A percentile compares a stretch with the other conserved stretches of the same genome.
Conservation (phyloP, 768 basidiomycete genomes). For the Suillus alpinus region DNA sequence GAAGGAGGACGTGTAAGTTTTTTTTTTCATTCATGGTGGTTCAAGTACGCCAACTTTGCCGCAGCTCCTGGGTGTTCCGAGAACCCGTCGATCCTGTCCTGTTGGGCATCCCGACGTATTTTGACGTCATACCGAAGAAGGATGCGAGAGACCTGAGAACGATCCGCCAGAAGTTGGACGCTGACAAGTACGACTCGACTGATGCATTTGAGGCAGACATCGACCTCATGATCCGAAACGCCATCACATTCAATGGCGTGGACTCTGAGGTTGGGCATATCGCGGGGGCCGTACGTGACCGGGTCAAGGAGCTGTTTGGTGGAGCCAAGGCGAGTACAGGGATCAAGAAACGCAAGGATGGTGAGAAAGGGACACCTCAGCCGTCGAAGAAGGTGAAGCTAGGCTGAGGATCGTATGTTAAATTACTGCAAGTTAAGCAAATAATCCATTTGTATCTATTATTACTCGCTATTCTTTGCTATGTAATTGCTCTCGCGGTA, state of each 20-base stretch:
- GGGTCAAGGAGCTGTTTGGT: constrained; percentile 51
- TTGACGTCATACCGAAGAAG: constrained; percentile 78
- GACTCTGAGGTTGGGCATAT: constrained; percentile 76
- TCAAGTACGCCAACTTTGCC: not conserved
- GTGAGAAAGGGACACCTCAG: constrained; percentile 60
- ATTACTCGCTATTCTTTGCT: constrained; percentile 31
- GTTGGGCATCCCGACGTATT: constrained; percentile 84
- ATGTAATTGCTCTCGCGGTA: constrained; percentile 21
- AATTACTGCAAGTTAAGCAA: constrained; percentile 16
- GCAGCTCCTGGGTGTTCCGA: constrained; percentile 73
- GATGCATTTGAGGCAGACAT: constrained; percentile 84
- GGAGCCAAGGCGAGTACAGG: constrained; percentile 40
- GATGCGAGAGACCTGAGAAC: constrained; percentile 84
- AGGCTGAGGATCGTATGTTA: constrained; percentile 35
- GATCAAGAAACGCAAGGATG: constrained; percentile 74
- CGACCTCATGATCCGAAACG: constrained; percentile 85
- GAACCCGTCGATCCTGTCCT: constrained; percentile 87
- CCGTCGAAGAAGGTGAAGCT: constrained; percentile 68
- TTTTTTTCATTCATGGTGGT: constrained; percentile 1
- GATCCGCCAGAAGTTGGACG: constrained; percentile 78
- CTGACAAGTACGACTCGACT: constrained; percentile 75
- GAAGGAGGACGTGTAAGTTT: constrained; percentile 63
- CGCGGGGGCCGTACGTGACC: constrained; percentile 48
- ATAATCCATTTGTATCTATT: constrained; percentile 30
- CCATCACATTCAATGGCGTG: constrained; percentile 82